Conservation (phyloP, 1,284 basidiomycete genomes). For the Melampsora abietis-canadensis region DNA sequence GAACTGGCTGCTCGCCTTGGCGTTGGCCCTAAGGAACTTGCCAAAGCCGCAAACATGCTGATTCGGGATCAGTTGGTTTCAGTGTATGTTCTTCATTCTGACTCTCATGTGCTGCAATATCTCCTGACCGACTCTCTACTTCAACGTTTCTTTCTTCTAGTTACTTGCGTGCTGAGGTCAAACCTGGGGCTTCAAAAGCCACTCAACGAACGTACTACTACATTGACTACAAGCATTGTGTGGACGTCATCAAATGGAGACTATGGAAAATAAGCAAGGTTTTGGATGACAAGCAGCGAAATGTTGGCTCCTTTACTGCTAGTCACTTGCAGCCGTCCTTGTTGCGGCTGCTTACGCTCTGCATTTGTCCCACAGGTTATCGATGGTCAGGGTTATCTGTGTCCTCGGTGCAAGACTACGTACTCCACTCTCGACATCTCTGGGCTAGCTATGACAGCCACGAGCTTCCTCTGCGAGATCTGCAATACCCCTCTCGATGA, state of each 20-base stretch:
- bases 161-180: constrained; percentile 34
- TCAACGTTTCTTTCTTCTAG: constrained; percentile 1
- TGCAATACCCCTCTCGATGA: constrained; percentile 72
- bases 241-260: constrained; percentile 96
- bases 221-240: constrained; percentile 90
- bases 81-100: constrained; percentile 17
- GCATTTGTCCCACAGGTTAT: constrained; percentile 60
- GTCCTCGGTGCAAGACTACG: constrained; percentile 77
- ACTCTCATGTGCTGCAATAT: neutral
- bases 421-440: constrained; percentile 84
- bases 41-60: constrained; percentile 82
- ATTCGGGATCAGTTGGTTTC: constrained; percentile 70
- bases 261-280: constrained; percentile 87
- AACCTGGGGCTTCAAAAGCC: constrained; percentile 35
- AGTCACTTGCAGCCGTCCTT: constrained; percentile 2
- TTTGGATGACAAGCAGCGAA: constrained; percentile 80
- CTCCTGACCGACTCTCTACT: neutral
- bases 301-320: constrained; percentile 52
- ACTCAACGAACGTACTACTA: constrained; percentile 80
- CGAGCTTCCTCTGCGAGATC: constrained; percentile 67
- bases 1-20: constrained; percentile 83
- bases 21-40: constrained; percentile 84
- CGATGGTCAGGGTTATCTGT: constrained; percentile 92
- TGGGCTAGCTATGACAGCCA: constrained; percentile 63
- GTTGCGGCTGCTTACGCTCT: neutral